Percentiles rank a stretch among this genome's conserved stretches.
Conservation (phyloP, 495 filamentous ascomycete species). For the Terfezia boudieri region DNA sequence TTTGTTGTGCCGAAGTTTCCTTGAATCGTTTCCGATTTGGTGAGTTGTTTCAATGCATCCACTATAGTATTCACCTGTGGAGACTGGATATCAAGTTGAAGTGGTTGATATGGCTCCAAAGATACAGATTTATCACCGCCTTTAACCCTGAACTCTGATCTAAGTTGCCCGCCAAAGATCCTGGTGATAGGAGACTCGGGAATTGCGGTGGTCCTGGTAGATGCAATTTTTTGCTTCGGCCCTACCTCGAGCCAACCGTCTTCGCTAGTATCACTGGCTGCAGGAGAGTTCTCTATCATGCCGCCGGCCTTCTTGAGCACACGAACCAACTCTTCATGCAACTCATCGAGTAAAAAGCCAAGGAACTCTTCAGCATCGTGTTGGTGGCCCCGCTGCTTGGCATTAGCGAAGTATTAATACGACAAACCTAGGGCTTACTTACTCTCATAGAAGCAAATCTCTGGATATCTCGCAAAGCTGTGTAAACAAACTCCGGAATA, state of each 20-base stretch:
- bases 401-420: constrained; percentile 10
- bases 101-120: constrained; percentile 74
- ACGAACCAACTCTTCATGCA: constrained; percentile 77
- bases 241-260: constrained; percentile 86
- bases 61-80: constrained; percentile 70
- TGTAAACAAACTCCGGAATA: constrained; percentile 85
- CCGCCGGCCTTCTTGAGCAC: constrained; percentile 34
- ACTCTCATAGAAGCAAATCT: constrained; percentile 82
- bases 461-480: constrained; percentile 64
- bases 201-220: constrained; percentile 71
- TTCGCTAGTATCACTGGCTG: constrained; percentile 17
- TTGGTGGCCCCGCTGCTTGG: constrained; percentile 59
- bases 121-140: constrained; percentile 80
- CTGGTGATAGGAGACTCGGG: constrained; percentile 68
- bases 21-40: constrained; percentile 59
- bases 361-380: constrained; percentile 97
- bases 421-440: constrained; percentile 18
- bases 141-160: constrained; percentile 71
- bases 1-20: constrained; percentile 70
- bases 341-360: constrained; percentile 73
- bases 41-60: constrained; percentile 71
- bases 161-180: constrained; percentile 80
- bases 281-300: constrained; percentile 15
- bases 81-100: constrained; percentile 83
- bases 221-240: constrained; percentile 62